phyloP scores from a whole-genome alignment of 345 rosid species.

The Turnera subulata region DNA sequence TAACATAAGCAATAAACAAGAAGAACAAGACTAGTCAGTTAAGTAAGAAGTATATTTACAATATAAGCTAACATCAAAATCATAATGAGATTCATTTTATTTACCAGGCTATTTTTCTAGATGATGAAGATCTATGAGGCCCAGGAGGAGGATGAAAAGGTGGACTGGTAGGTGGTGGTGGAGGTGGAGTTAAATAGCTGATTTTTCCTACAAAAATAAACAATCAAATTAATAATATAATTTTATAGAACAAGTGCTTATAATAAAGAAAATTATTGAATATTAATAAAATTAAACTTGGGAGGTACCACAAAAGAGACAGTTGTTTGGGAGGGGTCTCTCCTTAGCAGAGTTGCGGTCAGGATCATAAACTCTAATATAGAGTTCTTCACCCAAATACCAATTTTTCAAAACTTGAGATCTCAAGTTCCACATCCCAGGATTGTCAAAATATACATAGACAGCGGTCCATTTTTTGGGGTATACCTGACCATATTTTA shows the following conservation, averaged over 20 bases:
- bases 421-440: conserved; percentile 48
- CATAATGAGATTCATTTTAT: no score
- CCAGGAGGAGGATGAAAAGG: background rate
- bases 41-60: background rate
- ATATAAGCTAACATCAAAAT: background rate
- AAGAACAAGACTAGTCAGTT: background rate
- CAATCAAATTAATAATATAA: background rate
- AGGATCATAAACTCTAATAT: conserved; percentile 25
- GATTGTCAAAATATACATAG: conserved; percentile 35
- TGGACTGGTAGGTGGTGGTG: background rate
- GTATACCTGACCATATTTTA: conserved; percentile 36
- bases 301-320: conserved; percentile 25
- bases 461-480: conserved; percentile 45
- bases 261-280: background rate
- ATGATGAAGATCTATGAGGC: no score
- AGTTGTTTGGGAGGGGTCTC: conserved; percentile 26
- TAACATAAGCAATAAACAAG: background rate
- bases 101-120: conserved; percentile 24
- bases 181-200: background rate
- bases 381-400: conserved; percentile 40
- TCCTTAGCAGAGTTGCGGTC: conserved; percentile 42
- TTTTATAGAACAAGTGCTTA: background rate
- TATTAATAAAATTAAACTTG: no score
- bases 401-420: conserved; percentile 32
- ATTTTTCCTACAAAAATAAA: background rate